Conservation (phyloP, 768 basidiomycete genomes). For the Tricholoma matsutake region DNA sequence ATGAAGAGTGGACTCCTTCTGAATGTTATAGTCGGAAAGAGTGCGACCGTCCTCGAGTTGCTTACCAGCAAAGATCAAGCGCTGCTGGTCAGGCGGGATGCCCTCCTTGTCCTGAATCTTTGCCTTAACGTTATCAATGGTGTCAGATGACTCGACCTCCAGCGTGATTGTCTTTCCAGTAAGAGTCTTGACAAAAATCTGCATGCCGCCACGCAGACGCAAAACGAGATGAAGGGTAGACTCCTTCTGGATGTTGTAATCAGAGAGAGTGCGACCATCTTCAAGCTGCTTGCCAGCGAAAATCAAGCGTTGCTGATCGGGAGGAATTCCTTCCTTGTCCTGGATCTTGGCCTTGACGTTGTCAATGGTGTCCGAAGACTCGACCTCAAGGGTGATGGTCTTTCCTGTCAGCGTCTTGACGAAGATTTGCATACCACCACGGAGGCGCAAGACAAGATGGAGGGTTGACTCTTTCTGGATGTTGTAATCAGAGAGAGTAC, state of each 20-base stretch:
- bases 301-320: constrained; percentile 21
- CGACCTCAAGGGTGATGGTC: constrained; percentile 37
- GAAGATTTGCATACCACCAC: constrained; percentile 43
- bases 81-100: constrained; percentile 20
- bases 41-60: constrained; percentile 21
- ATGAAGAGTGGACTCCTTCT: constrained; percentile 21
- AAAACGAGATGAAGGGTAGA: constrained; percentile 55
- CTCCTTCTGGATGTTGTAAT: constrained; percentile 44
- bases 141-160: constrained; percentile 21
- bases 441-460: constrained; percentile 33
- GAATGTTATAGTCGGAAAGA: constrained; percentile 21
- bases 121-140: constrained; percentile 20
- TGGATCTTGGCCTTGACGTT: constrained; percentile 23
- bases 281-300: constrained; percentile 34
- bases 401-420: constrained; percentile 54
- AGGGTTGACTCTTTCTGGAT: constrained; percentile 23
- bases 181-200: constrained; percentile 23
- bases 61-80: constrained; percentile 20
- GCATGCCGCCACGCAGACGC: constrained; percentile 32
- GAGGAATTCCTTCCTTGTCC: constrained; percentile 21
- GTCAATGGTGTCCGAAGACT: constrained; percentile 21
- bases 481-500: constrained; percentile 19
- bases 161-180: constrained; percentile 21
- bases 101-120: constrained; percentile 23
- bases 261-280: constrained; percentile 42